phyloP scores from a whole-genome alignment of 176 grass and related monocot genomes.

The Bonia amplexicaulis region DNA sequence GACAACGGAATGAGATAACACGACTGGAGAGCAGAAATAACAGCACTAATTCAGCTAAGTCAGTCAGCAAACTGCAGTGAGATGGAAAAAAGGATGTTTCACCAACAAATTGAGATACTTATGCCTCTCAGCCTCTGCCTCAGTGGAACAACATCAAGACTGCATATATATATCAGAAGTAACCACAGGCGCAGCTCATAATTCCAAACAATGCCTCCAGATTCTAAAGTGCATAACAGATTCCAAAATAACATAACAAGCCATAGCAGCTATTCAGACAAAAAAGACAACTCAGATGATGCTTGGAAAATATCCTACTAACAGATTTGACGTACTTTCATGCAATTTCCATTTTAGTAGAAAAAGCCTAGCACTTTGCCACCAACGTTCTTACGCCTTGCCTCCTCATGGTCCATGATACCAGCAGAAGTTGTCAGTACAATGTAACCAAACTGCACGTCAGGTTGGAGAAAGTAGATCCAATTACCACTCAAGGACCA shows the following conservation, averaged over 20 bases:
- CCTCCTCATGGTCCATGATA: conserved; percentile 67
- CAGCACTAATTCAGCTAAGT: neutral
- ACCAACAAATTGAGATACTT: neutral
- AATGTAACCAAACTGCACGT: conserved; percentile 61
- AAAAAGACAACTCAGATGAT: conserved; percentile 6
- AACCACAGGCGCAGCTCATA: neutral
- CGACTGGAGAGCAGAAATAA: neutral
- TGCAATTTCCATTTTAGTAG: conserved; percentile 31
- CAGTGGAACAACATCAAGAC: neutral
- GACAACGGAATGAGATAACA: neutral
- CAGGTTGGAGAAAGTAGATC: neutral
- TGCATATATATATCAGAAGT: neutral
- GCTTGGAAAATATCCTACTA: conserved; percentile 16
- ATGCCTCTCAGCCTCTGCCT: neutral
- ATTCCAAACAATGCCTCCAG: neutral
- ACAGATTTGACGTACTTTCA: neutral
- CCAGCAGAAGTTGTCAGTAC: conserved; percentile 68
- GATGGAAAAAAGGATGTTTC: neutral
- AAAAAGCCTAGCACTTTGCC: conserved; percentile 67
- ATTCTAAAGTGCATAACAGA: conserved; percentile 4
- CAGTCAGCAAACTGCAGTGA: neutral
- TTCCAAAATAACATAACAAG: conserved; percentile 7
- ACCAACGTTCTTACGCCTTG: conserved; percentile 58
- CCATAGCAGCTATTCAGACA: conserved; percentile 2
- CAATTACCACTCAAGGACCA: neutral